phyloP scores from a whole-genome alignment of 306 rosid species.

The Vicia faba region DNA sequence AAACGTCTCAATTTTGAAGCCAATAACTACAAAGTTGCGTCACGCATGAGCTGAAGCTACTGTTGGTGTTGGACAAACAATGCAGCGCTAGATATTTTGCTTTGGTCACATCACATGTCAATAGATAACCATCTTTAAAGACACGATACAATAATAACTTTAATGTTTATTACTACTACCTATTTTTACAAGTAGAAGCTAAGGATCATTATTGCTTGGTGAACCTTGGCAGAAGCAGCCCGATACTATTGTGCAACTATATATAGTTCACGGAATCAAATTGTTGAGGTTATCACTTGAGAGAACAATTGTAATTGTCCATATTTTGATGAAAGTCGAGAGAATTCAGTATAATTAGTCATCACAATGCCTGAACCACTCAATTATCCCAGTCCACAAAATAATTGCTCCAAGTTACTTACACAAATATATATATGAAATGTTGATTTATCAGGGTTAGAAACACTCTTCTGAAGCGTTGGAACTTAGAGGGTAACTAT shows the following conservation, averaged over 20 bases:
- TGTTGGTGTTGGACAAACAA: background rate
- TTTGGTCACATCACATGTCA: constrained; percentile 20
- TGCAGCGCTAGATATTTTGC: constrained; percentile 26
- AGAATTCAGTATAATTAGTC: background rate
- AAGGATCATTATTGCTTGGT: background rate
- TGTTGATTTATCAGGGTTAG: background rate
- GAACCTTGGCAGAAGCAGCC: background rate
- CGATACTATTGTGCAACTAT: background rate
- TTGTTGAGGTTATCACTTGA: background rate
- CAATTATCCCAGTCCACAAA: background rate
- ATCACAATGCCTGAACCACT: background rate
- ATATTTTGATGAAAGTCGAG: background rate
- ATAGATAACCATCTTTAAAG: background rate
- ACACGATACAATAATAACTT: background rate
- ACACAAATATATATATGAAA: background rate
- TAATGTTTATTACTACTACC: too few relatives aligned
- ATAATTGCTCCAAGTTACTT: background rate
- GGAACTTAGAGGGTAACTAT: background rate
- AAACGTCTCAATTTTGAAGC: constrained; percentile 2
- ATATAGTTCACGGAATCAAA: background rate
- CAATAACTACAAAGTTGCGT: constrained; percentile 3
- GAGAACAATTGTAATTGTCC: background rate
- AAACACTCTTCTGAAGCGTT: background rate
- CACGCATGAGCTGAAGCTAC: background rate
- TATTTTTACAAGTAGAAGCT: background rate